Evolutionary conservation across 305 asterid genomes (phyloP).

Genomic region (Fraxinus nigra): DNA sequence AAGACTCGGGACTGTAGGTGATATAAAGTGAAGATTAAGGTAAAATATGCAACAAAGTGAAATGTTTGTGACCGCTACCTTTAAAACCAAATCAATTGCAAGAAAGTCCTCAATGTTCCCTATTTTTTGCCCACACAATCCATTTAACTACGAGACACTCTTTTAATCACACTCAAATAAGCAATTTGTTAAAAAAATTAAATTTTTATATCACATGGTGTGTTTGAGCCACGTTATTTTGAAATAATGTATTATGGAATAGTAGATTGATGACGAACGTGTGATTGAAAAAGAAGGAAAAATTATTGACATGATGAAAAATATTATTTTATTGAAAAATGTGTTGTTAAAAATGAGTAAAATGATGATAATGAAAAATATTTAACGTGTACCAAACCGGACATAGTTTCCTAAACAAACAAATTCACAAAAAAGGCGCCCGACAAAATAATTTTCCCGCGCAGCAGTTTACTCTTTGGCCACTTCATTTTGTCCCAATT

Average conservation of each 20-base stretch:
- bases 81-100: neutral
- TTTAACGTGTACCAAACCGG: too few relatives aligned
- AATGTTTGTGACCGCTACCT: neutral
- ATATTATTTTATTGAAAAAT: too few relatives aligned
- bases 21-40: too few relatives aligned
- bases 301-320: too few relatives aligned
- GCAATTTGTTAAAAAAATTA: neutral
- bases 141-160: neutral
- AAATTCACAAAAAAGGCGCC: neutral
- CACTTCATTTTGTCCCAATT: neutral
- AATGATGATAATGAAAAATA: too few relatives aligned
- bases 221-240: too few relatives aligned
- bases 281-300: too few relatives aligned
- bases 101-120: neutral
- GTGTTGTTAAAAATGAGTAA: too few relatives aligned
- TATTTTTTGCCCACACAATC: neutral
- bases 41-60: too few relatives aligned
- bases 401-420: neutral
- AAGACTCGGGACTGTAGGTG: neutral
- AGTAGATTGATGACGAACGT: too few relatives aligned
- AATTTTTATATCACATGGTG: too few relatives aligned
- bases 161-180: neutral
- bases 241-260: too few relatives aligned
- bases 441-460: constrained; percentile 28
- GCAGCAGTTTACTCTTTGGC: neutral